Evolutionary conservation across 352 stramenopile genomes (phyloP).

Genomic region (Pythium aphanidermatum): DNA sequence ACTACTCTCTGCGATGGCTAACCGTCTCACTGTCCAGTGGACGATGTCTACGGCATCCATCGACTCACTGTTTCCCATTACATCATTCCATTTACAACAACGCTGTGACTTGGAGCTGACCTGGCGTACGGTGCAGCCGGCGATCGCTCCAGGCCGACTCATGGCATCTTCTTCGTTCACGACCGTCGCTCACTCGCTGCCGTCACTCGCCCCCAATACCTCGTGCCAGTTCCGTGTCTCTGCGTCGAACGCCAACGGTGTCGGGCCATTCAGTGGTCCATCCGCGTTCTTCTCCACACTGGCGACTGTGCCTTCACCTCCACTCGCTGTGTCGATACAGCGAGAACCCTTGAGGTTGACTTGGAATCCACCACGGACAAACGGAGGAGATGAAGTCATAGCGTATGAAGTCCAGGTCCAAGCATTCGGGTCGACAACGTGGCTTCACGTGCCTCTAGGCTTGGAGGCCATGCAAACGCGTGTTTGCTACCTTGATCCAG

Average conservation of each 20-base stretch:
- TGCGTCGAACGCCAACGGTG: slow-evolving; percentile 41
- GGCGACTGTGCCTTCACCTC: slow-evolving; percentile 18
- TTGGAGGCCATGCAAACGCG: no score
- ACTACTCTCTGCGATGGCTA: slow-evolving; percentile 27
- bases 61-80: slow-evolving; percentile 28
- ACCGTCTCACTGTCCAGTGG: slow-evolving; percentile 41
- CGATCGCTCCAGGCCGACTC: slow-evolving; percentile 22
- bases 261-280: slow-evolving; percentile 38
- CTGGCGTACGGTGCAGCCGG: slow-evolving; percentile 36
- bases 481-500: slow-evolving; percentile 5
- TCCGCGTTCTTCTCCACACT: slow-evolving; percentile 32
- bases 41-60: slow-evolving; percentile 5
- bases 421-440: slow-evolving; percentile 31
- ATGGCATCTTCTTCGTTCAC: slow-evolving; percentile 18
- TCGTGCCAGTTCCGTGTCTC: slow-evolving; percentile 49
- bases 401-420: slow-evolving; percentile 48
- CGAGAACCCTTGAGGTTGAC: slow-evolving; percentile 25
- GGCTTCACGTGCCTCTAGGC: slow-evolving; percentile 21
- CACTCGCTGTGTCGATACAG: slow-evolving; percentile 13
- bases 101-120: slow-evolving; percentile 36
- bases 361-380: slow-evolving; percentile 26
- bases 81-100: slow-evolving; percentile 39
- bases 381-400: slow-evolving; percentile 22
- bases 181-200: slow-evolving; percentile 27
- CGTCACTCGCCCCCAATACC: slow-evolving; percentile 25